Evolutionary conservation across 2,329 filamentous ascomycete species (phyloP).

Genomic region (Ascochyta rabiei): DNA sequence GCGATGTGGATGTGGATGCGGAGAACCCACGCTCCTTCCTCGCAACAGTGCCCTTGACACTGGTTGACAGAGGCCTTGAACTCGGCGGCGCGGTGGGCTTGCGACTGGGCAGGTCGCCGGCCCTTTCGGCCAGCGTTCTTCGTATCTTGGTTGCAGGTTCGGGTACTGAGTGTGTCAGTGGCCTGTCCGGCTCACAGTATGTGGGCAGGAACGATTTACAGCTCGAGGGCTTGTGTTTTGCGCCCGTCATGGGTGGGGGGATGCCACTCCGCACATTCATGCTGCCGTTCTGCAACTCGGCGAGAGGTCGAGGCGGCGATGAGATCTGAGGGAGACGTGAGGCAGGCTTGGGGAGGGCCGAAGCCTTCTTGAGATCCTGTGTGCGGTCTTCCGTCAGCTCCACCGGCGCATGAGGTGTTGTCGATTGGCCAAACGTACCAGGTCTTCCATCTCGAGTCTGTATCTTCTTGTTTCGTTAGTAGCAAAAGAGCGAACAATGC

Average conservation of each 20-base stretch:
- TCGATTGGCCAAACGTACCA: conserved; percentile 27
- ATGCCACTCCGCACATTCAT: conserved; percentile 61
- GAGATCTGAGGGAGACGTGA: conserved; percentile 33
- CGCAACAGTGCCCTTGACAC: conserved; percentile 56
- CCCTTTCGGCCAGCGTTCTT: conserved; percentile 57
- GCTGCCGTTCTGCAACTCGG: conserved; percentile 58
- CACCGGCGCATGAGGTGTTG: conserved; percentile 8
- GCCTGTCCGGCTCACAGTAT: conserved; percentile 14
- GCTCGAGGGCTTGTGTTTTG: conserved; percentile 60
- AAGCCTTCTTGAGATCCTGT: conserved; percentile 36
- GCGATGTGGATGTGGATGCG: conserved; percentile 40
- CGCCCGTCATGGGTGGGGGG: conserved; percentile 53
- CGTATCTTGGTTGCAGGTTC: conserved; percentile 56
- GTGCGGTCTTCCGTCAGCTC: conserved; percentile 19
- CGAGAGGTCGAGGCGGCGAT: conserved; percentile 46
- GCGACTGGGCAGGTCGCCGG: conserved; percentile 54
- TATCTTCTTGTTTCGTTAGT: conserved; percentile 21
- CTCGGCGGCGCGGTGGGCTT: conserved; percentile 51
- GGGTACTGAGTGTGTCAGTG: conserved; percentile 45
- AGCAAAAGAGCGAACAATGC: conserved; percentile 23
- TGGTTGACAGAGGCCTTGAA: conserved; percentile 48
- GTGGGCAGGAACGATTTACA: conserved; percentile 44
- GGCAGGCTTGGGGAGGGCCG: conserved; percentile 38
- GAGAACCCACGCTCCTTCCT: conserved; percentile 45
- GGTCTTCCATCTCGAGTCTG: conserved; percentile 37